Evolutionary conservation across 257 asterid species (phyloP).

Genomic region (Nicotiana obtusifolia): DNA sequence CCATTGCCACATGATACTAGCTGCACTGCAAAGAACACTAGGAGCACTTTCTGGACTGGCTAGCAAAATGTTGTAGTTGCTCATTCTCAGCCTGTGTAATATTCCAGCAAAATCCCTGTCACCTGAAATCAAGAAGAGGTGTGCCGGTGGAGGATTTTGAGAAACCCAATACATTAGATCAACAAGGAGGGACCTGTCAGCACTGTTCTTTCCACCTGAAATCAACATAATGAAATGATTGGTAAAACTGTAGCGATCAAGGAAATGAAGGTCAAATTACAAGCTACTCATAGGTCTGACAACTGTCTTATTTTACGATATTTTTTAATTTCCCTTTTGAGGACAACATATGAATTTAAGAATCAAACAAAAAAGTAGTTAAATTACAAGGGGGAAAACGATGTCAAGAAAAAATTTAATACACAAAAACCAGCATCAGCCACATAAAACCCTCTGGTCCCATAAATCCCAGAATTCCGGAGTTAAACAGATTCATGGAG

Average conservation of each 20-base stretch:
- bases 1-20: constrained; percentile 98
- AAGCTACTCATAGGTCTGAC: not conserved
- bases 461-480: not conserved
- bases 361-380: not conserved
- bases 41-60: constrained; percentile 64
- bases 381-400: not conserved
- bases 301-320: not conserved
- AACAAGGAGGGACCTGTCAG: constrained; percentile 84
- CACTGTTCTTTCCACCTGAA: constrained; percentile 89
- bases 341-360: not conserved
- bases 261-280: not conserved
- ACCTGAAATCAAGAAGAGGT: constrained; percentile 76
- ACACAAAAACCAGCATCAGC: not conserved
- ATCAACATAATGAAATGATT: not conserved
- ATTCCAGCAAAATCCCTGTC: constrained; percentile 81
- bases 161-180: constrained; percentile 95
- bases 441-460: not conserved
- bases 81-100: constrained; percentile 80
- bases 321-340: not conserved
- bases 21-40: constrained; percentile 74
- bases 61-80: constrained; percentile 77
- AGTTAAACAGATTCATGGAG: not conserved
- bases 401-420: not conserved
- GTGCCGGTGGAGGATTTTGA: constrained; percentile 97
- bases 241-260: not conserved